These are phyloP conservation scores for Chloris gayana DNA, from an alignment of 176 grass and related monocot species.

Conservation along the genomic window DNA sequence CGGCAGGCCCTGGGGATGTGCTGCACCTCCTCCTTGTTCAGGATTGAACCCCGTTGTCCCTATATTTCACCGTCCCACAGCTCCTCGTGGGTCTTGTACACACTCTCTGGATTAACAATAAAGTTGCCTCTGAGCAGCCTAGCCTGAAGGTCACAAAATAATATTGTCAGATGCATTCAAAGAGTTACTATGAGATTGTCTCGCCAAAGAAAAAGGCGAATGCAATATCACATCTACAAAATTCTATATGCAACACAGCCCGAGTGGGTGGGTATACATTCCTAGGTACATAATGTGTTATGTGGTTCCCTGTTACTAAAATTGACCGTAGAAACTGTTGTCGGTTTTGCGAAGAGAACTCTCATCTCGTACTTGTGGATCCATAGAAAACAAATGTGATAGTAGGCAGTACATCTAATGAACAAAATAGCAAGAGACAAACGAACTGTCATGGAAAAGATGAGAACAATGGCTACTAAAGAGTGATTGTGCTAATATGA, in stretches of 20 bases:
- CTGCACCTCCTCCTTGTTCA: background rate
- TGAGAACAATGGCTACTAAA: background rate
- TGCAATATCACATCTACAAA: too few relatives aligned
- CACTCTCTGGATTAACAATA: constrained; percentile 41
- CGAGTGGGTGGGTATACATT: too few relatives aligned
- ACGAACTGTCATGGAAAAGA: background rate
- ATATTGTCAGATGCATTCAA: background rate
- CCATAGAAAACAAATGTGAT: too few relatives aligned
- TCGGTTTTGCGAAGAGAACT: background rate
- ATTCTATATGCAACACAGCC: too few relatives aligned
- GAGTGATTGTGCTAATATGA: background rate
- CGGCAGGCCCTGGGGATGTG: too few relatives aligned
- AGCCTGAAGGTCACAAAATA: constrained; percentile 43
- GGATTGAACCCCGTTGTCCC: background rate
- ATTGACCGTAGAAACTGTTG: too few relatives aligned
- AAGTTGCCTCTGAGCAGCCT: constrained; percentile 60
- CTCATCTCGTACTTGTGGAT: background rate
- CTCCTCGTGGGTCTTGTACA: constrained; percentile 69
- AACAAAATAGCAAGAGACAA: too few relatives aligned
- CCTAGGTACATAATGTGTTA: too few relatives aligned
- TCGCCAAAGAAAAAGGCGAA: background rate
- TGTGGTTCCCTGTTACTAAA: too few relatives aligned
- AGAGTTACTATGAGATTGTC: background rate
- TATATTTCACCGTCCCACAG: constrained; percentile 66
- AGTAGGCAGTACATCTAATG: too few relatives aligned